Evolutionary conservation across 2,329 filamentous ascomycete genomes (phyloP).

Genomic region (Onygenales sp.): DNA sequence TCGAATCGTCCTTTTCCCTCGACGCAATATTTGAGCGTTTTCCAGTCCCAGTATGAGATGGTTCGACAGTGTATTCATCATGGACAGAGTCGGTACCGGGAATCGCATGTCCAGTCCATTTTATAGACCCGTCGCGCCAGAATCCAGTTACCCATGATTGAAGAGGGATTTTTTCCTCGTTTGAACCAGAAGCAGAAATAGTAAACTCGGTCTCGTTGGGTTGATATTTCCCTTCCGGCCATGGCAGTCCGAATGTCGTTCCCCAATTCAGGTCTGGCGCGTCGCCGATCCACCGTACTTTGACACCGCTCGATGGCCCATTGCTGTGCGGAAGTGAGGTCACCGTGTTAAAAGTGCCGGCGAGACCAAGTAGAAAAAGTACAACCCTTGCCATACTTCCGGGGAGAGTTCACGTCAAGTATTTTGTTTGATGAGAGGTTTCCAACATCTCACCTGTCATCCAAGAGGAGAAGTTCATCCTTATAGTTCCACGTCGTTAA

Average conservation of each 20-base stretch:
- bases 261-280: conserved; percentile 27
- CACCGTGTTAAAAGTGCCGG: not conserved
- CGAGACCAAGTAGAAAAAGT: not conserved
- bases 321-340: not conserved
- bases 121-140: conserved; percentile 53
- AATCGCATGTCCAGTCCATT: conserved; percentile 53
- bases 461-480: not conserved
- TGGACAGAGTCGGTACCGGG: conserved; percentile 31
- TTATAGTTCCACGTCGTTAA: not conserved
- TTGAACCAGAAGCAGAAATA: conserved; percentile 14
- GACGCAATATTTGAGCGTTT: conserved; percentile 3
- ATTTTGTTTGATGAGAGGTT: not conserved
- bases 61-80: conserved; percentile 36
- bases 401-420: not conserved
- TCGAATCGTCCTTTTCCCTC: conserved; percentile 12
- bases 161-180: conserved; percentile 20
- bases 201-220: conserved; percentile 27
- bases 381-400: not conserved
- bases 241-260: conserved; percentile 37
- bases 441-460: not conserved
- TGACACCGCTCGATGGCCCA: not conserved
- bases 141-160: conserved; percentile 51
- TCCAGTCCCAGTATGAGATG: conserved; percentile 12
- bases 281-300: conserved; percentile 31
- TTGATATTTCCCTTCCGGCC: conserved; percentile 33